Evolutionary conservation across 768 basidiomycete genomes (phyloP).

Genomic region (Cystofilobasidium bisporidii): DNA sequence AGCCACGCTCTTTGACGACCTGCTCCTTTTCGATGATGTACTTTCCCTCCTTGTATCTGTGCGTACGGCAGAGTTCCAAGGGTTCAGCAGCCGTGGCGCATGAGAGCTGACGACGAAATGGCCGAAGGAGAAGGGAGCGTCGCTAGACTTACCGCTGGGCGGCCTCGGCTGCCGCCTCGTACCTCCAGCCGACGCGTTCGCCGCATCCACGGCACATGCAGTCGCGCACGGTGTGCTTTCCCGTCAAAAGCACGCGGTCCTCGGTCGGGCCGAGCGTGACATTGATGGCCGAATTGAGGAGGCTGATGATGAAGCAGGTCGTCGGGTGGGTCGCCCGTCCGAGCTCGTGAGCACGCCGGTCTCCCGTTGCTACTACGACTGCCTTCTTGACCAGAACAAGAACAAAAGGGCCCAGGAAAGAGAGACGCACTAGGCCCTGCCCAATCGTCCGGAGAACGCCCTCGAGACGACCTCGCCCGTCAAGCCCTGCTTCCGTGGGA

Average conservation of each 20-base stretch:
- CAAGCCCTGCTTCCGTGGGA: conserved; percentile 30
- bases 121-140: background rate
- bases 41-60: conserved; percentile 38
- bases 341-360: too few relatives aligned
- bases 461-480: conserved; percentile 40
- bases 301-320: too few relatives aligned
- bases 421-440: conserved; percentile 37
- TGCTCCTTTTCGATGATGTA: conserved; percentile 38
- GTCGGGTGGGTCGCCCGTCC: too few relatives aligned
- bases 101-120: background rate
- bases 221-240: conserved; percentile 35
- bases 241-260: conserved; percentile 38
- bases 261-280: conserved; percentile 37
- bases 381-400: too few relatives aligned
- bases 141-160: conserved; percentile 32
- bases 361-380: too few relatives aligned
- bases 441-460: conserved; percentile 37
- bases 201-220: background rate
- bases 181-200: conserved; percentile 37
- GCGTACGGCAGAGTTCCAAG: background rate
- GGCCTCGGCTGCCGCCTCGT: conserved; percentile 36
- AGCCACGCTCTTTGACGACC: conserved; percentile 40
- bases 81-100: background rate
- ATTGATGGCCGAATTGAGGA: conserved; percentile 40
- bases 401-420: too few relatives aligned